These are phyloP conservation scores for Myrica gale DNA, from an alignment of 306 rosid genomes.

Conservation along the genomic window DNA sequence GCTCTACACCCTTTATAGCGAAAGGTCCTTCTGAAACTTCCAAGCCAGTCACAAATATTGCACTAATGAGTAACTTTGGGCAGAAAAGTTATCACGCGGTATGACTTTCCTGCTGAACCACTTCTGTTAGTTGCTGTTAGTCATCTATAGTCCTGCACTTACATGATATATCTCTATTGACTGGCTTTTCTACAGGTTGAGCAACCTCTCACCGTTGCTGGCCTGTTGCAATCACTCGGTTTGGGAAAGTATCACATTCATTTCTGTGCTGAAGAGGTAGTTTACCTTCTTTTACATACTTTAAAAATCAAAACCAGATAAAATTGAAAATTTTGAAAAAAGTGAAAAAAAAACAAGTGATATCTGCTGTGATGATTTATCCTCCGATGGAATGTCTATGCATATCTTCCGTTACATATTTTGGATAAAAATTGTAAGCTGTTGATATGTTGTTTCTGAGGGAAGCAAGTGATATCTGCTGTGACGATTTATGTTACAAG, in stretches of 20 bases:
- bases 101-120: constrained; percentile 12
- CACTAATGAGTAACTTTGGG: constrained; percentile 30
- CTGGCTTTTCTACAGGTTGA: constrained; percentile 34
- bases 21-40: constrained; percentile 35
- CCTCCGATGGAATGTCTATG: neutral
- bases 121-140: neutral
- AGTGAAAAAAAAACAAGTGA: too few species aligned
- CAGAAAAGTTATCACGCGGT: constrained; percentile 36
- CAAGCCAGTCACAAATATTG: constrained; percentile 29
- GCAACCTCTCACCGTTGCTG: constrained; percentile 42
- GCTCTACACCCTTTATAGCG: constrained; percentile 20
- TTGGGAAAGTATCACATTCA: constrained; percentile 51
- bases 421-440: neutral
- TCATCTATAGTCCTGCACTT: neutral
- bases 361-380: neutral
- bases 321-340: too few species aligned
- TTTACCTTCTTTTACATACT: constrained; percentile 3
- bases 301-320: too few species aligned
- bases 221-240: constrained; percentile 57
- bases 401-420: constrained; percentile 3
- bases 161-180: neutral
- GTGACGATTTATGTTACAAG: neutral
- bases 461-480: neutral
- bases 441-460: neutral
- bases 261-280: constrained; percentile 71